Evolutionary conservation across 768 basidiomycete genomes (phyloP).

Genomic region (Rhodosporidiobolus sp.): DNA sequence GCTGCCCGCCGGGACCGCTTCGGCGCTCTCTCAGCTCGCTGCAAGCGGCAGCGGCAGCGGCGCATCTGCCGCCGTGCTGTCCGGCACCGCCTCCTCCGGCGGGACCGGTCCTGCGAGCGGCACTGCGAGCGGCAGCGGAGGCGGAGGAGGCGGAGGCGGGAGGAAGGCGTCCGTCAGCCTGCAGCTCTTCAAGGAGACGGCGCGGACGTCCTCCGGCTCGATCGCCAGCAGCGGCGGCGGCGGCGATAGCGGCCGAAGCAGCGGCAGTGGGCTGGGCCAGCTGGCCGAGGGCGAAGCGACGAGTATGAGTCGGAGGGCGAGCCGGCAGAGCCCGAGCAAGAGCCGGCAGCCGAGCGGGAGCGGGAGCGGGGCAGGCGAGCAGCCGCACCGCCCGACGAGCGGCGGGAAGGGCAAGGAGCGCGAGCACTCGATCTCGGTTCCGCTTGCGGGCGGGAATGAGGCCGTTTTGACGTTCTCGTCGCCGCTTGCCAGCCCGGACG

Average conservation of each 20-base stretch:
- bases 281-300: neutral
- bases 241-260: conserved; percentile 9
- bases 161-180: conserved; percentile 51
- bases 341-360: conserved; percentile 7
- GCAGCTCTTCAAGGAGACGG: conserved; percentile 51
- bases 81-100: neutral
- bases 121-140: neutral
- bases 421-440: neutral
- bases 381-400: no score
- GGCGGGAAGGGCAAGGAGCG: conserved; percentile 35
- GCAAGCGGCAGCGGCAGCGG: neutral
- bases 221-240: conserved; percentile 27
- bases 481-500: conserved; percentile 25
- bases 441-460: neutral
- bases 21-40: neutral
- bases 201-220: neutral
- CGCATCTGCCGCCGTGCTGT: no score
- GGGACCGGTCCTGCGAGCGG: neutral
- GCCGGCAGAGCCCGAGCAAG: conserved; percentile 23
- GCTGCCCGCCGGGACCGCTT: no score
- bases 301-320: neutral
- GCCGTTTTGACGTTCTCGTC: conserved; percentile 17
- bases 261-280: neutral
- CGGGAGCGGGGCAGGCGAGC: neutral
- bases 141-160: conserved; percentile 16